Evolutionary conservation across 2,329 filamentous ascomycete genomes (phyloP).

Genomic region (Aspergillus neoniger): DNA sequence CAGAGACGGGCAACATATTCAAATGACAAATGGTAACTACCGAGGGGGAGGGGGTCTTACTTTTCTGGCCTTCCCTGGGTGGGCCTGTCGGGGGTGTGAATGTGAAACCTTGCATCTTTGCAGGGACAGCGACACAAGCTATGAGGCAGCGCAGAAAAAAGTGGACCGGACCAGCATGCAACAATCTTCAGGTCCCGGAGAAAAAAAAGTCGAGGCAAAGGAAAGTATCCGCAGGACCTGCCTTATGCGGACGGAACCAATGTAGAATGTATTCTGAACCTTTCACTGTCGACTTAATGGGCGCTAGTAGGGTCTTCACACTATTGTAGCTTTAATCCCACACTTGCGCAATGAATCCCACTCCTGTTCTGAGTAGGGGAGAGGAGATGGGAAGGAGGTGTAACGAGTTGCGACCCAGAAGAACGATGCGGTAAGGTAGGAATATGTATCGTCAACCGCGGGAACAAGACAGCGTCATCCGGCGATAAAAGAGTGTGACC

Average conservation of each 20-base stretch:
- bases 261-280: not conserved
- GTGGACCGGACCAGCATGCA: not conserved
- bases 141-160: not conserved
- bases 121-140: constrained; percentile 50
- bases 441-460: not conserved
- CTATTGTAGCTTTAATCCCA: not conserved
- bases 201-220: not conserved
- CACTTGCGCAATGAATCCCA: no score
- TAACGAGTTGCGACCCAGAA: not conserved
- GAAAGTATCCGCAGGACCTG: constrained; percentile 21
- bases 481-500: not conserved
- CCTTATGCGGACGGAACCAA: constrained; percentile 17
- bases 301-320: not conserved
- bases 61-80: constrained; percentile 78
- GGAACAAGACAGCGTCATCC: not conserved
- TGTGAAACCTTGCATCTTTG: constrained; percentile 68
- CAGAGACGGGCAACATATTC: no score
- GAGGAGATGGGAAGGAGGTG: not conserved
- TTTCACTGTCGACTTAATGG: not conserved
- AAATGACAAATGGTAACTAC: no score
- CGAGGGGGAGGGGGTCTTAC: constrained; percentile 53
- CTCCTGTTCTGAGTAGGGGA: not conserved
- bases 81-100: constrained; percentile 68
- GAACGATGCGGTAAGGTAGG: no score
- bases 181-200: not conserved